These are phyloP conservation scores for Lactifluus hygrophoroides DNA, from an alignment of 768 basidiomycete genomes.

Conservation along the genomic window DNA sequence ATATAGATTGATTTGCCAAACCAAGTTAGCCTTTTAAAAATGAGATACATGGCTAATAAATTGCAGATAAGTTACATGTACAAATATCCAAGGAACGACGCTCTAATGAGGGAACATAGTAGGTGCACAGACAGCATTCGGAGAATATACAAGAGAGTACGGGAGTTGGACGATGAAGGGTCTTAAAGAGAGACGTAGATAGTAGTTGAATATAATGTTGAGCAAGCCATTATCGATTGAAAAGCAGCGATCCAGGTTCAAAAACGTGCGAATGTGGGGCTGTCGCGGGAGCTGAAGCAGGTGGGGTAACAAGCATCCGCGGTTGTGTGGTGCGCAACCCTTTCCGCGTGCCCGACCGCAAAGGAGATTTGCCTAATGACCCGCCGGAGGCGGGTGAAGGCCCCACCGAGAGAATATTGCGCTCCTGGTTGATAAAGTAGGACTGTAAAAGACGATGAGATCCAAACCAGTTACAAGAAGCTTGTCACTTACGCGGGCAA, in stretches of 20 bases:
- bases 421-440: slow-evolving; percentile 75
- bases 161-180: not conserved
- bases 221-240: slow-evolving; percentile 34
- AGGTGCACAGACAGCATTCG: not conserved
- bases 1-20: not conserved
- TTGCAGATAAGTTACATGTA: slow-evolving; percentile 3
- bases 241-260: slow-evolving; percentile 68
- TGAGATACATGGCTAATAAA: slow-evolving; percentile 10
- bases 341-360: slow-evolving; percentile 32
- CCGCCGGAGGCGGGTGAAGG: slow-evolving; percentile 14
- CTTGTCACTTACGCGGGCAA: slow-evolving; percentile 61
- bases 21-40: slow-evolving; percentile 1
- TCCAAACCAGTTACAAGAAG: not conserved
- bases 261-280: slow-evolving; percentile 41
- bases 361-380: slow-evolving; percentile 28
- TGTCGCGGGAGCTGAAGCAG: slow-evolving; percentile 26
- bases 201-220: not conserved
- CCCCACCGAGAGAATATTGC: slow-evolving; percentile 53
- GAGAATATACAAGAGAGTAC: not conserved
- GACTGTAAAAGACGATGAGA: slow-evolving; percentile 39
- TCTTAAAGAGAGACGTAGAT: slow-evolving; percentile 2
- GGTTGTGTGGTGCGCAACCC: slow-evolving; percentile 36
- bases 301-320: slow-evolving; percentile 39
- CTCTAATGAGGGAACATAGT: slow-evolving; percentile 1
- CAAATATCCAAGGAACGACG: not conserved